Percentiles rank a stretch among this genome's conserved stretches.
Evolutionary conservation across 78 protist species (phyloP).

Genomic region (Pigoraptor vietnamica): DNA sequence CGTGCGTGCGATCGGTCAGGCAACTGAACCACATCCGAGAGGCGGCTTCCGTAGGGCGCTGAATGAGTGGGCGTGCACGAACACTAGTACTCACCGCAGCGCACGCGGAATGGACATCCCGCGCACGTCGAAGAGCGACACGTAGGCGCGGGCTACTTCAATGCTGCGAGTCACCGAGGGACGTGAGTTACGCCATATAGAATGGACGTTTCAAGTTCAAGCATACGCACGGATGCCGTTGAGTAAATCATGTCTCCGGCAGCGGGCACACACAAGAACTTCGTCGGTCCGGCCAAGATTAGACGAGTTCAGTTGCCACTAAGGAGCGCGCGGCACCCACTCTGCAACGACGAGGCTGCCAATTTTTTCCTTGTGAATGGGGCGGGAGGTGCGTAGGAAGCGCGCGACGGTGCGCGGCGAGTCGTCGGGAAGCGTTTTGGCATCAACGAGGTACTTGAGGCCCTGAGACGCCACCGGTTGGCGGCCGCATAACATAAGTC

Average conservation of each 20-base stretch:
- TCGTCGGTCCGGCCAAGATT: too few species aligned
- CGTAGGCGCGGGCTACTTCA: not conserved
- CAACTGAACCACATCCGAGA: too few species aligned
- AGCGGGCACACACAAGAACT: not conserved
- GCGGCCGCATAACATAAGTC: too few species aligned
- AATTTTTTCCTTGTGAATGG: not conserved
- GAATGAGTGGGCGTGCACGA: not conserved
- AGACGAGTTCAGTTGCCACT: too few species aligned
- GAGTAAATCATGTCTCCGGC: too few species aligned
- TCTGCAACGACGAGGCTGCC: not conserved
- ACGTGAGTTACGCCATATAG: too few species aligned
- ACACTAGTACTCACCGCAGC: not conserved
- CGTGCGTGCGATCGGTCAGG: too few species aligned
- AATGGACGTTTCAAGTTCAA: too few species aligned
- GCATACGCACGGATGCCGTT: not conserved
- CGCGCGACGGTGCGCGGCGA: not conserved
- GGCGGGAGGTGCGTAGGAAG: not conserved
- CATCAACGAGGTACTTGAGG: not conserved
- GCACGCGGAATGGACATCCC: not conserved
- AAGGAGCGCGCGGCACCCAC: not conserved
- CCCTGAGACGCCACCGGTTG: not conserved
- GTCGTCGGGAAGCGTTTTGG: not conserved
- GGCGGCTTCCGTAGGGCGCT: not conserved
- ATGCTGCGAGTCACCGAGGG: not conserved
- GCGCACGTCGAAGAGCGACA: not conserved